Evolutionary conservation across 2,329 filamentous ascomycete species (phyloP).

Genomic region (Nannizzia gypsea): DNA sequence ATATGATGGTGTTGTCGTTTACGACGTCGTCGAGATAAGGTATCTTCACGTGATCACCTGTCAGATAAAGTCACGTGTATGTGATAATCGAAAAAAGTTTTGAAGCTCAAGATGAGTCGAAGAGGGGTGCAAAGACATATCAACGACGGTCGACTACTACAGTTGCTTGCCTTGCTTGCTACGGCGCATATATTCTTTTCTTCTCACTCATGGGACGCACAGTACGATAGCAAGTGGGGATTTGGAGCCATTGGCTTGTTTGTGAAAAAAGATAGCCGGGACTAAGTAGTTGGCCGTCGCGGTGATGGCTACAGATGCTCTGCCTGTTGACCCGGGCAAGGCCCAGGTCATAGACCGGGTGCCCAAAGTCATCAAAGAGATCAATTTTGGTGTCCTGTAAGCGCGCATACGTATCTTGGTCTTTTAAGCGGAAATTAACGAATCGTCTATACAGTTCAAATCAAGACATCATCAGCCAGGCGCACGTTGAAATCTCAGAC

Average conservation of each 20-base stretch:
- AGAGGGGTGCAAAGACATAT: neutral
- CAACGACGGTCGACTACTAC: too few species aligned
- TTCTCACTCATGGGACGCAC: neutral
- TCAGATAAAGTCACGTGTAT: neutral
- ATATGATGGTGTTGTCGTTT: neutral
- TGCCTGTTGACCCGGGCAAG: conserved; percentile 48
- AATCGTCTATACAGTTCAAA: conserved; percentile 50
- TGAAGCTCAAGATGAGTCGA: neutral
- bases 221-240: neutral
- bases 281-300: conserved; percentile 7
- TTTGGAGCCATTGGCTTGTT: neutral
- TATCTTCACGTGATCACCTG: neutral
- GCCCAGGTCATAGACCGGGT: conserved; percentile 80
- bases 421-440: conserved; percentile 1
- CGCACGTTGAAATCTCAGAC: conserved; percentile 88
- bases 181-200: neutral
- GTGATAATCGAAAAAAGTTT: conserved; percentile 1
- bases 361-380: conserved; percentile 81
- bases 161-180: too few species aligned
- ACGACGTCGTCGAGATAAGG: neutral
- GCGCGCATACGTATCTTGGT: conserved; percentile 33
- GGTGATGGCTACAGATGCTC: conserved; percentile 33
- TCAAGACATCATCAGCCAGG: conserved; percentile 90
- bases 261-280: neutral
- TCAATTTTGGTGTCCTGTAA: conserved; percentile 82